Evolutionary conservation across 257 asterid genomes (phyloP), one percentile per base, ranked within the genome.

Genomic region (Capsicum baccatum): DNA sequence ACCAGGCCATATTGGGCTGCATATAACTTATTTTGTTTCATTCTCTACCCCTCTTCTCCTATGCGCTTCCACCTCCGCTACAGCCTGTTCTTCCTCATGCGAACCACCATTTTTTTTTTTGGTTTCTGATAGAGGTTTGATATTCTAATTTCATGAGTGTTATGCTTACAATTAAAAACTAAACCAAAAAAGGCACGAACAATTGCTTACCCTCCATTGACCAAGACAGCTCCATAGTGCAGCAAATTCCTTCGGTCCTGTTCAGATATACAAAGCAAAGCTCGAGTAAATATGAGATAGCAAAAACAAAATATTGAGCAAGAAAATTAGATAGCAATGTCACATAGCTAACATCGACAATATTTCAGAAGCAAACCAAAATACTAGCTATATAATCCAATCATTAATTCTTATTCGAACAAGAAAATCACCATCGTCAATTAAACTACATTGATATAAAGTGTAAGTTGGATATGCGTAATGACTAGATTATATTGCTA

Each of bases 171-270:
- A 13, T 52, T 52, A 52, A 50, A 50, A 76, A 13, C 26, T 50
- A 54, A 52, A 54, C 48, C 8, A 21, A 14, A 39, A 39, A 83
- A 50, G 60, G 3, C n/a, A 52, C 14, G 47, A 84, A 71, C 48
- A 21, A 55, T 15, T 48, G 83, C 91, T 89, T 83, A 95, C 98
- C 93, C 95, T 89, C 99, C 97, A 95, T 67, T 92, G 95, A 21
- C 90, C 94, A 84, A 95, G 97, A 88, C 97, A 93, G 86, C 89
- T 91, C 98, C 99, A 94, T 37, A 95, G 70, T 11, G 90, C 95
- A 39, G 94, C 83, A 88, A 95, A 95, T 84, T 94, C 97, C 87
- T 87, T 93, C 1, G 97, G 98, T 42, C 98, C 98, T 95, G 82
- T 82, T 86, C 52, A 66, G 42, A 80, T 33, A 82, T 26, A 84